Evolutionary conservation across 2,329 filamentous ascomycete genomes (phyloP), one percentile per base, ranked within the genome.

Genomic region (Mycocentrospora acerina): DNA sequence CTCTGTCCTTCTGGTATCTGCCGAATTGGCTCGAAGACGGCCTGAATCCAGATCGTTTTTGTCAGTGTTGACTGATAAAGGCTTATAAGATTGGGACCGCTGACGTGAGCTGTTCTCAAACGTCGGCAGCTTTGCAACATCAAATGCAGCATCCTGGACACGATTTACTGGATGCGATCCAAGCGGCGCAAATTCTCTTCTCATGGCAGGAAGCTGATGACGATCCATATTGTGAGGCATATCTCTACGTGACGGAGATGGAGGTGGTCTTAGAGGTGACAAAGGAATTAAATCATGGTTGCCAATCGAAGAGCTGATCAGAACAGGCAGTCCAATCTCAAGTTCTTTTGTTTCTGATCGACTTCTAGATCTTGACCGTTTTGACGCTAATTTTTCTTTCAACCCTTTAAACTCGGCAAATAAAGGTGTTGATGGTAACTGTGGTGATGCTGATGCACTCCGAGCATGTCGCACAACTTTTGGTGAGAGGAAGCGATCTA

Each of bases 251-350:
- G 49, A 54, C 14, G 43, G 43, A 16, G 44, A 39, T n/a, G 49
- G 46, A 5, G 48, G 42, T 13, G 37, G 35, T 24, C 50, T 48
- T 26, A 49, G 44, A 12, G 53, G 82, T 15, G 49, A 46, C 17
- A 64, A 24, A 4, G 62, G 53, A 12, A 61, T 48, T 11, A 63
- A 45, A 15, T 52, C 48, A 13, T 64, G 42, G 6, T 60, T 57
- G 14, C 60, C 57, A n/a, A 51, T 57, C 4, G 59, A 63, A 9
- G 55, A 54, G 35, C 62, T 65, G 19, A 65, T 51, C 6, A 66
- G 53, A 6, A 58, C 48, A 13, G 64, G 62, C 2, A 57, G 50
- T 12, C 62, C 56, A 33, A 66, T 67, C 7, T 64, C 48, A 22
- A 66, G 45, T 19, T 60, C 57, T 22, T 48, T 55, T 9, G 51